Conservation (phyloP, 805 yeast species). For the Saturnispora saitoi region DNA sequence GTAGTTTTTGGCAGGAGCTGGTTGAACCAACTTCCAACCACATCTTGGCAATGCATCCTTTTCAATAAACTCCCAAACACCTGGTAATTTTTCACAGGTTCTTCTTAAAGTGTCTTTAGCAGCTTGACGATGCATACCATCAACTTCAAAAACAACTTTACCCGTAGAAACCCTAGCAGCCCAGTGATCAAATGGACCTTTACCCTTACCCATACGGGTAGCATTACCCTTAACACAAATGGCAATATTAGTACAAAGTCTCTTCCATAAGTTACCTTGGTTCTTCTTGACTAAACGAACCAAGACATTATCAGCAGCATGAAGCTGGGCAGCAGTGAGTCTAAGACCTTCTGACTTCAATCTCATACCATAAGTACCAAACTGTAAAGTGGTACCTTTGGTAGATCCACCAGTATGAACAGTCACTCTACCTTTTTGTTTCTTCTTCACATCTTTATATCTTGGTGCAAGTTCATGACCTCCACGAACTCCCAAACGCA, state of each 20-base stretch:
- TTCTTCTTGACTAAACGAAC: constrained; percentile 77
- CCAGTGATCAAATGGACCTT: constrained; percentile 97
- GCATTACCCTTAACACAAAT: constrained; percentile 96
- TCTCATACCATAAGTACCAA: constrained; percentile 81
- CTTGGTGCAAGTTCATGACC: constrained; percentile 75
- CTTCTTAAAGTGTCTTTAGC: constrained; percentile 87
- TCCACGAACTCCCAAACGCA: constrained; percentile 8
- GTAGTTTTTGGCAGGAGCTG: constrained; percentile 41
- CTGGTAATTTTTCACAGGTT: constrained; percentile 89
- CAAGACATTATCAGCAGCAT: constrained; percentile 83
- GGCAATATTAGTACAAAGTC: constrained; percentile 77
- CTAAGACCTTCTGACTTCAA: constrained; percentile 83
- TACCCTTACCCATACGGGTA: constrained; percentile 99
- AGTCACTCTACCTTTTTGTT: constrained; percentile 88
- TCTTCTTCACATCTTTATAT: constrained; percentile 57
- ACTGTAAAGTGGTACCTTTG: constrained; percentile 75
- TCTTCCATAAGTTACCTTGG: constrained; percentile 66
- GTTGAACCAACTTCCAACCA: constrained; percentile 49
- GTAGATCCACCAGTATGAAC: constrained; percentile 92
- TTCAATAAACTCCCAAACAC: constrained; percentile 77
- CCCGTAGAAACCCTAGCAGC: constrained; percentile 95
- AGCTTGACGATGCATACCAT: constrained; percentile 69
- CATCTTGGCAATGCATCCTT: constrained; percentile 58
- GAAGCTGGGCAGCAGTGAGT: constrained; percentile 76
- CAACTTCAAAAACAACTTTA: constrained; percentile 79